Conservation (phyloP, 257 asterid species). For the Paulownia fortunei region DNA sequence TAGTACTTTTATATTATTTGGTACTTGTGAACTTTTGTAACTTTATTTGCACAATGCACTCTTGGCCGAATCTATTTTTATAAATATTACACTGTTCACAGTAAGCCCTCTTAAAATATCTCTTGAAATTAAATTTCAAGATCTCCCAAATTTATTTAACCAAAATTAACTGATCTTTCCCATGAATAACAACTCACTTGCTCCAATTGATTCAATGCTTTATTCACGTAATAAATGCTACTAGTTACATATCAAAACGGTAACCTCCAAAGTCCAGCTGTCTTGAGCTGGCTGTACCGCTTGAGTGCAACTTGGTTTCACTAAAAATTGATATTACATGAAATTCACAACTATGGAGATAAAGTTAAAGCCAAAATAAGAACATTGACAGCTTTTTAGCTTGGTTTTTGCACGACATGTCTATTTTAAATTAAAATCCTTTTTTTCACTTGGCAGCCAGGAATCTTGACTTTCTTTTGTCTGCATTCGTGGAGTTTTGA, state of each 20-base stretch:
- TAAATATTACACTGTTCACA: background rate
- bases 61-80: background rate
- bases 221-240: conserved; percentile 11
- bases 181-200: background rate
- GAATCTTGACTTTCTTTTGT: background rate
- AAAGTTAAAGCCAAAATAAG: background rate
- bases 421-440: background rate
- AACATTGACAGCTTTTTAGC: background rate
- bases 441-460: background rate
- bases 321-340: background rate
- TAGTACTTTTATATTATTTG: background rate
- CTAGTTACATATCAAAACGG: background rate
- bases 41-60: background rate
- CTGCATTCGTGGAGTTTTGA: background rate
- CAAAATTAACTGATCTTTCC: background rate
- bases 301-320: background rate
- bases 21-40: background rate
- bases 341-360: background rate
- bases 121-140: conserved; percentile 3
- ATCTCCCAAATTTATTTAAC: background rate
- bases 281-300: conserved; percentile 2
- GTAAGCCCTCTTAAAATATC: background rate
- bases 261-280: background rate
- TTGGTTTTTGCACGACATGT: background rate
- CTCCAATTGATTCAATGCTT: conserved; percentile 11